Base-by-base conservation (phyloP, 805 yeast species). In the Teunomyces cretensis region DNA sequence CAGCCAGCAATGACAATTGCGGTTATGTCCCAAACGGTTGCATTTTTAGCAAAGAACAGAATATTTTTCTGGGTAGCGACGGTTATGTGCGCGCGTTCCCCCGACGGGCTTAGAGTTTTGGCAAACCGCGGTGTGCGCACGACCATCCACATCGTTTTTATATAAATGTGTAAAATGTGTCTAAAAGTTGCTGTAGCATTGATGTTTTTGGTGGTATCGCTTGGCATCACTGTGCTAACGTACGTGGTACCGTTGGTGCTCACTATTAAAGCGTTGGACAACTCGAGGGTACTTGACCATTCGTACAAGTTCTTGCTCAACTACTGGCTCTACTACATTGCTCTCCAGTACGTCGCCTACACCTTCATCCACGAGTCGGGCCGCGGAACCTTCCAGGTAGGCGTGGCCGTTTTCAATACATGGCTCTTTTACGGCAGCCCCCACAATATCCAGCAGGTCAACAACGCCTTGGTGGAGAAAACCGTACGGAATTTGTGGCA, bases 241-340 rank as follows among this genome's bases (percentile, higher is more conserved):
- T 47, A 33, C 19, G 30, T 42, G 26, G 38, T 51, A 1, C 54
- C 54, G 6, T 27, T 51, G 39, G 51, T 44, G 26, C 45, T 51
- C 6, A 41, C 54, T 5, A 16, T 48, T 33, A 48, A 46, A 32
- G 35, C 49, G 24, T 41, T 51, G 27, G 43, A 41, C 15, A 15
- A 30, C n/a, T 36, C n/a, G 41, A 33, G 37, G 17, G 35, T 38
- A 2, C 45, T 41, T 22, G 35, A 27, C 24, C 33, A 38, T 6
- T 43, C 54, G 9, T 42, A 32, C 42, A 39, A 40, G 40, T 51
- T 48, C 24, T 42, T 51, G 30, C 36, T 51, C 27, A 51, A 51
- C 48, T 51, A 51, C 39, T 51, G 55, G 55, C n/a, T 47, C 15
- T 51, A 51, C 43, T 51, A 44, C 38, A 30, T 44, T 17, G 42